These are phyloP conservation scores for Yamadazyma aaseri DNA, from an alignment of 1,139 yeast genomes.

Conservation along the genomic window DNA sequence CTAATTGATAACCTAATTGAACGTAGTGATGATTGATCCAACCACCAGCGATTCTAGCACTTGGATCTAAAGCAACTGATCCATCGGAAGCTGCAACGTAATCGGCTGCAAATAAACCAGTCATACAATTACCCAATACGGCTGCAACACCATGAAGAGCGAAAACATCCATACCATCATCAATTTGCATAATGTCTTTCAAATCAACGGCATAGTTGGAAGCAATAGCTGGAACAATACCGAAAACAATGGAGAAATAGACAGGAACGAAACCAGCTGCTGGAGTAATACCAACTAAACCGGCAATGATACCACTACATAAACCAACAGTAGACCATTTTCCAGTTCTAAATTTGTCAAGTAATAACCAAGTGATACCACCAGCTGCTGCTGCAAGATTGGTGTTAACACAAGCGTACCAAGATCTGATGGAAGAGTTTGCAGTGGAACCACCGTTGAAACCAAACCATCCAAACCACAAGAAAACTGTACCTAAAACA, in stretches of 20 bases:
- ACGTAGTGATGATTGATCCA: slow-evolving; percentile 90
- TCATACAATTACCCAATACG: slow-evolving; percentile 73
- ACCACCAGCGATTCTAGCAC: slow-evolving; percentile 71
- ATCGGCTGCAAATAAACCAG: slow-evolving; percentile 93
- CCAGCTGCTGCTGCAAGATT: slow-evolving; percentile 91
- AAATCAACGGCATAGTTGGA: slow-evolving; percentile 86
- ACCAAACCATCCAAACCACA: slow-evolving; percentile 99
- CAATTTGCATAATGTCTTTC: slow-evolving; percentile 70
- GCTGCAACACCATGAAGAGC: slow-evolving; percentile 96
- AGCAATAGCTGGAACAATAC: slow-evolving; percentile 71
- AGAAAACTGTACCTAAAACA: slow-evolving; percentile 89
- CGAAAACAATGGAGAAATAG: slow-evolving; percentile 82
- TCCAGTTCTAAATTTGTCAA: slow-evolving; percentile 86
- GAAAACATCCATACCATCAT: slow-evolving; percentile 94
- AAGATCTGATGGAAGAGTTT: slow-evolving; percentile 84
- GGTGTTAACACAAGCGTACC: slow-evolving; percentile 91
- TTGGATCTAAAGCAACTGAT: slow-evolving; percentile 49
- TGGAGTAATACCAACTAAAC: slow-evolving; percentile 94
- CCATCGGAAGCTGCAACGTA: slow-evolving; percentile 80
- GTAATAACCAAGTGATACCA: slow-evolving; percentile 90
- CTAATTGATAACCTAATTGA: slow-evolving; percentile 92
- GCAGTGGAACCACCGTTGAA: slow-evolving; percentile 98
- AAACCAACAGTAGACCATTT: slow-evolving; percentile 95
- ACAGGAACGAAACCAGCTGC: slow-evolving; percentile 96
- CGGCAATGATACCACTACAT: slow-evolving; percentile 92